Percentiles rank a stretch among this genome's conserved stretches.
Conservation (phyloP, 1,139 yeast genomes). For the Protomyces lactucae-debilis region DNA sequence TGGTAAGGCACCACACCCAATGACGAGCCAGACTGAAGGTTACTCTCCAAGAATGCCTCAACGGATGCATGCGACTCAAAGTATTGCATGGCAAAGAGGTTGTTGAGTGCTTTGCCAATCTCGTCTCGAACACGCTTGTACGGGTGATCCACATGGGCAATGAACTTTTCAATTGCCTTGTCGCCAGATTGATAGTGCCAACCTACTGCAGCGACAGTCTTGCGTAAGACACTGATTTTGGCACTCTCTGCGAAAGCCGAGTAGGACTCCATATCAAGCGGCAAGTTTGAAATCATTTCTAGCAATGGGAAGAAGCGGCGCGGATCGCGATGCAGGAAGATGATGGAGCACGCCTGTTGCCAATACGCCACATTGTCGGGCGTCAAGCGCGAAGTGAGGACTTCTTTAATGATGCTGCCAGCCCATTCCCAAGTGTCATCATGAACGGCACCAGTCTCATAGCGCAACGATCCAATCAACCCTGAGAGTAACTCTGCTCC, state of each 20-base stretch:
- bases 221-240: conserved; percentile 54
- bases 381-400: conserved; percentile 58
- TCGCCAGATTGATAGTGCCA: conserved; percentile 52
- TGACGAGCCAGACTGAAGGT: conserved; percentile 33
- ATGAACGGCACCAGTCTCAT: conserved; percentile 32
- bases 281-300: conserved; percentile 47
- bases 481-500: conserved; percentile 42
- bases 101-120: conserved; percentile 61
- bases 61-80: conserved; percentile 49
- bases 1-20: conserved; percentile 32
- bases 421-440: conserved; percentile 45
- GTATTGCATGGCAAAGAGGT: conserved; percentile 52
- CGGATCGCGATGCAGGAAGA: conserved; percentile 43
- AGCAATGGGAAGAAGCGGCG: conserved; percentile 61
- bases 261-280: conserved; percentile 52
- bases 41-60: conserved; percentile 45
- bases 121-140: conserved; percentile 55
- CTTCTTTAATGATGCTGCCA: conserved; percentile 47
- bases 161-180: conserved; percentile 43
- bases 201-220: conserved; percentile 52
- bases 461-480: conserved; percentile 35
- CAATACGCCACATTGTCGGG: conserved; percentile 76
- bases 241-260: conserved; percentile 68
- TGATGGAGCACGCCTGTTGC: conserved; percentile 66
- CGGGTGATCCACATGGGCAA: conserved; percentile 44